These are phyloP conservation scores for Apiotrichum laibachii DNA, from an alignment of 1,284 basidiomycete species.

Conservation along the genomic window DNA sequence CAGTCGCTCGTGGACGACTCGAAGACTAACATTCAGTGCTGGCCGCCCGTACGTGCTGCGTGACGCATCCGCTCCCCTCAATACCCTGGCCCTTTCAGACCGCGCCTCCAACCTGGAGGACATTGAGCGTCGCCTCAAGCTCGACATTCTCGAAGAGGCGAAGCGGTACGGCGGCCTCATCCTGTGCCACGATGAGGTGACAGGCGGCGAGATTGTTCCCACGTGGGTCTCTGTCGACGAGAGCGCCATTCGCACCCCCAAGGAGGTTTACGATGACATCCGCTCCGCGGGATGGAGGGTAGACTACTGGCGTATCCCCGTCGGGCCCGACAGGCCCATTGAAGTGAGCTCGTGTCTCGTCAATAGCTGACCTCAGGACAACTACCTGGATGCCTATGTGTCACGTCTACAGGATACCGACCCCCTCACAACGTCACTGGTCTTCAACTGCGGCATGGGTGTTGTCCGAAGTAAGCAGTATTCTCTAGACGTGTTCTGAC, in stretches of 20 bases:
- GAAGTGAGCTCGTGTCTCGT: conserved; percentile 56
- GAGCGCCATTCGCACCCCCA: conserved; percentile 78
- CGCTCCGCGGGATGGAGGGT: conserved; percentile 82
- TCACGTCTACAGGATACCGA: conserved; percentile 77
- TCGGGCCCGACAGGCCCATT: conserved; percentile 82
- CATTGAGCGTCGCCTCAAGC: conserved; percentile 86
- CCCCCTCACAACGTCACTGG: conserved; percentile 75
- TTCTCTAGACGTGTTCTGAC: neutral
- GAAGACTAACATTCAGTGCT: conserved; percentile 73
- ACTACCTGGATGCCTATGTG: conserved; percentile 91
- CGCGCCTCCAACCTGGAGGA: conserved; percentile 92
- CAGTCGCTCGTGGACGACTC: neutral
- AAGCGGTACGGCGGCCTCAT: conserved; percentile 82
- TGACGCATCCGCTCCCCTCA: conserved; percentile 79
- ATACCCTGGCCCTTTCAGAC: conserved; percentile 79
- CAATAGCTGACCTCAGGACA: conserved; percentile 59
- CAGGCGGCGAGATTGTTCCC: conserved; percentile 78
- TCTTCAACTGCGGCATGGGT: conserved; percentile 97
- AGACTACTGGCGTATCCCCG: conserved; percentile 84
- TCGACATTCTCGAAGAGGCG: conserved; percentile 90
- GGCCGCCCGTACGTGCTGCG: conserved; percentile 93
- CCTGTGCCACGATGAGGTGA: conserved; percentile 76
- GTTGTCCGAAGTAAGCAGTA: conserved; percentile 69
- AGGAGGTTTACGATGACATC: conserved; percentile 81
- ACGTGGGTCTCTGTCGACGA: conserved; percentile 93